These are phyloP conservation scores for Cordyceps farinosa DNA, from an alignment of 2,329 filamentous ascomycete genomes.

Conservation along the genomic window DNA sequence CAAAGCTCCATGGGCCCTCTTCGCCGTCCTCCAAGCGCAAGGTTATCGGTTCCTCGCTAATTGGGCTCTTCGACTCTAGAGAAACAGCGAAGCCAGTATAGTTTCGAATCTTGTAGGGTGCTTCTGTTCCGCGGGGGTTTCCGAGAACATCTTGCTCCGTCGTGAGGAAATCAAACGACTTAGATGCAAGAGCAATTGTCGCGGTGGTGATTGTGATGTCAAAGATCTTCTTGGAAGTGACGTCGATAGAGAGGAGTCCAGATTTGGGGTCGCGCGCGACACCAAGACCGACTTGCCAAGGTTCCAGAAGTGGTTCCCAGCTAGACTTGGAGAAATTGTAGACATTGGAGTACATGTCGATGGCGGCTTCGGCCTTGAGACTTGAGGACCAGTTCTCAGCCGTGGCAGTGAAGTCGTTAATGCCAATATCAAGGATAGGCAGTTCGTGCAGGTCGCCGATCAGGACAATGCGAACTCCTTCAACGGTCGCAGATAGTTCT, in stretches of 20 bases:
- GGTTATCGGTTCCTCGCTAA: slow-evolving; percentile 64
- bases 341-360: slow-evolving; percentile 92
- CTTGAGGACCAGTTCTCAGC: slow-evolving; percentile 89
- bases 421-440: slow-evolving; percentile 87
- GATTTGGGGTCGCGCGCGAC: slow-evolving; percentile 74
- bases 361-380: slow-evolving; percentile 80
- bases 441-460: slow-evolving; percentile 96
- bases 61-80: slow-evolving; percentile 71
- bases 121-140: slow-evolving; percentile 86
- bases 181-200: slow-evolving; percentile 87
- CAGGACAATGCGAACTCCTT: slow-evolving; percentile 85
- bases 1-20: slow-evolving; percentile 92
- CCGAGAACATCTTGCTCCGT: slow-evolving; percentile 83
- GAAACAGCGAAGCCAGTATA: slow-evolving; percentile 91
- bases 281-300: slow-evolving; percentile 92
- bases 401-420: slow-evolving; percentile 82
- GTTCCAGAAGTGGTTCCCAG: slow-evolving; percentile 95
- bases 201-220: slow-evolving; percentile 91
- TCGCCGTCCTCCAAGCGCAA: slow-evolving; percentile 82
- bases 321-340: slow-evolving; percentile 99
- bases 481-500: slow-evolving; percentile 79
- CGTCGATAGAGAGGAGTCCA: slow-evolving; percentile 75
- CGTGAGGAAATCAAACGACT: slow-evolving; percentile 86
- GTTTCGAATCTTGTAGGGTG: slow-evolving; percentile 90
- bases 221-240: slow-evolving; percentile 84